Base-by-base conservation (phyloP, 768 basidiomycete species). In the Chalciporus piperatus region DNA sequence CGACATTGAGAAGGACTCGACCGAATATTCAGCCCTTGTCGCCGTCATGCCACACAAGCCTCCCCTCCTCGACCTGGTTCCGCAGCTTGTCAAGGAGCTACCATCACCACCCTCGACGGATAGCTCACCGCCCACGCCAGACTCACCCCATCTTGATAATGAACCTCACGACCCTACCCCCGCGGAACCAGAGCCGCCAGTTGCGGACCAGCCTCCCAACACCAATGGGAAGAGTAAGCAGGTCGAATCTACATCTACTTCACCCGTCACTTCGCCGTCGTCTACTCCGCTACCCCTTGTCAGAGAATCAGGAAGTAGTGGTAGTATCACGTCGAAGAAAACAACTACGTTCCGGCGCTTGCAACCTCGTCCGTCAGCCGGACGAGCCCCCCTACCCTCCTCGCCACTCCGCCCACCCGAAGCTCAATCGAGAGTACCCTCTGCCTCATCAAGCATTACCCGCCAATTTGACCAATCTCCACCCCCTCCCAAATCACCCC, bases 331-430 rank as follows among this genome's bases (percentile, higher is more conserved):
- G 20, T 44, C 51, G 0, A 61, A 47, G 41, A 80, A 72, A 55
- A 58, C 72, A 3, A 77, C 82, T 1, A 81, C 80, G 0, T 82
- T 83, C 62, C 75, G 82, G 23, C 79, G 75, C 43, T 59, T 84
- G 17, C 78, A 77, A 20, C 66, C 74, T 35, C 65, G 69, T 52
- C 66, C 27, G 13, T 63, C 51, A 41, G 43, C 61, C 19, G 19
- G 59, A 25, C 56, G 60, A 22, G 49, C 59, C 5, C 52, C 68
- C 1, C 22, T 69, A 12, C 57, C 66, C 13, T 62, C 70, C 2
- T 75, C 74, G 13, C 68, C 75, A 8, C 60, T 75, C 14, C 69
- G 73, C 7, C 64, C 68, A 1, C 57, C 66, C 8, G 58, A 52
- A 32, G 50, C 56, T 10, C 61, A 52, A 42, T 61, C 62, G 19